A percentile compares a stretch with the other conserved stretches of the same genome.
phyloP scores from a whole-genome alignment of 1,284 basidiomycete genomes.

The Pisolithus thermaeus region DNA sequence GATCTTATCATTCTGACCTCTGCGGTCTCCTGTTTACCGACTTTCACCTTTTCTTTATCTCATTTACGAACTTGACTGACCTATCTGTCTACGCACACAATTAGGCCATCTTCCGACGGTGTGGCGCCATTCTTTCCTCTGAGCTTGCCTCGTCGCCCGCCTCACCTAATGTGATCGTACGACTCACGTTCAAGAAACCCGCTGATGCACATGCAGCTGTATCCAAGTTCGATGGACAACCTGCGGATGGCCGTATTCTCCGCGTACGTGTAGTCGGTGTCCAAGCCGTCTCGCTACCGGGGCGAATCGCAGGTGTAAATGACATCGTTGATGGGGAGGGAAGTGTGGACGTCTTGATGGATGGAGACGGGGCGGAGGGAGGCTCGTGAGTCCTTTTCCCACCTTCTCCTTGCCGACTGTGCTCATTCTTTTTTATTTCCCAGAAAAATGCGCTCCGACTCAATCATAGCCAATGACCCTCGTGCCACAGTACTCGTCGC shows the following conservation, averaged over 20 bases:
- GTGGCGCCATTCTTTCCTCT: slow-evolving; percentile 61
- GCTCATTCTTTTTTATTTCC: not conserved
- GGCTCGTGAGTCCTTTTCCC: slow-evolving; percentile 50
- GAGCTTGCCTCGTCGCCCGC: slow-evolving; percentile 36
- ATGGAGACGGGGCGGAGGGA: slow-evolving; percentile 30
- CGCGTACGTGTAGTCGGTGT: slow-evolving; percentile 59
- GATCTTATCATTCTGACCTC: not conserved
- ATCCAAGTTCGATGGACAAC: slow-evolving; percentile 70
- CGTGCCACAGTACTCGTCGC: slow-evolving; percentile 64
- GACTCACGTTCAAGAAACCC: slow-evolving; percentile 67
- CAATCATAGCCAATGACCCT: slow-evolving; percentile 61
- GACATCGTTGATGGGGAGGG: slow-evolving; percentile 53
- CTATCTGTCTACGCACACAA: not conserved
- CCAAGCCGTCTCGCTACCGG: slow-evolving; percentile 30
- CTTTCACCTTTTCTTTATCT: not conserved
- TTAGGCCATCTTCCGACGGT: slow-evolving; percentile 78
- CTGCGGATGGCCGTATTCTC: slow-evolving; percentile 75
- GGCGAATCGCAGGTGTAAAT: slow-evolving; percentile 45
- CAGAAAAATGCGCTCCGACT: slow-evolving; percentile 85
- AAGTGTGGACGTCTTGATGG: slow-evolving; percentile 65
- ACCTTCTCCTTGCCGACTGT: not conserved
- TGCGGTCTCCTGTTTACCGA: too few relatives aligned
- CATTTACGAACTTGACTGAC: not conserved
- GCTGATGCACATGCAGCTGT: slow-evolving; percentile 64
- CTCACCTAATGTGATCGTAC: slow-evolving; percentile 52